Conservation (phyloP, 75 land plant genomes). For the Pinus tabuliformis region DNA sequence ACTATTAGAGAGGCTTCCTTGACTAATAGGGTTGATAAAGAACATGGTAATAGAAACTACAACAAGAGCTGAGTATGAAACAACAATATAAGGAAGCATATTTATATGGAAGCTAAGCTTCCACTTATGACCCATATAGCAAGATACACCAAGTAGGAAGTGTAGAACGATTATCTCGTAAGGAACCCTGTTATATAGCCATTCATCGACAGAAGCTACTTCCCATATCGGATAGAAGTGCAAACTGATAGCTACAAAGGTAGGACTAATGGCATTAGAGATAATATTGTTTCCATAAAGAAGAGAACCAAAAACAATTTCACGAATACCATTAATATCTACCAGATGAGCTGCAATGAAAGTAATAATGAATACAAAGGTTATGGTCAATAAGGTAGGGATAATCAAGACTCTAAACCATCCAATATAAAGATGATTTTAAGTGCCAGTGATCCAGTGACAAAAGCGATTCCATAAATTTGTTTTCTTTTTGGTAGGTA, state of each 20-base stretch:
- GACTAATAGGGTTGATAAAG: constrained; percentile 15
- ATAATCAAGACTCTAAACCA: no score
- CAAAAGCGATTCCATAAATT: no score
- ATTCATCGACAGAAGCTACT: no score
- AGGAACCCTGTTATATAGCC: background rate
- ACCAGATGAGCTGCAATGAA: constrained; percentile 9
- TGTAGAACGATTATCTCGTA: constrained; percentile 8
- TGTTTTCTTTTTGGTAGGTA: no score
- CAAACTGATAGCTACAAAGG: constrained; percentile 8
- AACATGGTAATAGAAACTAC: background rate
- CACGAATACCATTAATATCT: constrained; percentile 17
- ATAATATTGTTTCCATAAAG: constrained; percentile 10
- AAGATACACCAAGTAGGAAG: constrained; percentile 22
- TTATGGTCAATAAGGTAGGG: background rate
- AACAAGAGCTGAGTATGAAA: constrained; percentile 19
- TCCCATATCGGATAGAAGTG: constrained; percentile 11
- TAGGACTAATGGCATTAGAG: constrained; percentile 15
- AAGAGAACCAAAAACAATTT: constrained; percentile 16
- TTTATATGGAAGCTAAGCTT: constrained; percentile 19
- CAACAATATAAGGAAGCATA: constrained; percentile 24
- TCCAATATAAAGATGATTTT: no score
- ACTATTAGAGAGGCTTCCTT: constrained; percentile 3
- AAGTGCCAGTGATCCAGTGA: no score
- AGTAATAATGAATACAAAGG: constrained; percentile 15
- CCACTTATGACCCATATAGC: constrained; percentile 23